Percentiles rank a stretch among this genome's conserved stretches.
Conservation (phyloP, 2,329 filamentous ascomycete species). For the Ceratocystis destructans region DNA sequence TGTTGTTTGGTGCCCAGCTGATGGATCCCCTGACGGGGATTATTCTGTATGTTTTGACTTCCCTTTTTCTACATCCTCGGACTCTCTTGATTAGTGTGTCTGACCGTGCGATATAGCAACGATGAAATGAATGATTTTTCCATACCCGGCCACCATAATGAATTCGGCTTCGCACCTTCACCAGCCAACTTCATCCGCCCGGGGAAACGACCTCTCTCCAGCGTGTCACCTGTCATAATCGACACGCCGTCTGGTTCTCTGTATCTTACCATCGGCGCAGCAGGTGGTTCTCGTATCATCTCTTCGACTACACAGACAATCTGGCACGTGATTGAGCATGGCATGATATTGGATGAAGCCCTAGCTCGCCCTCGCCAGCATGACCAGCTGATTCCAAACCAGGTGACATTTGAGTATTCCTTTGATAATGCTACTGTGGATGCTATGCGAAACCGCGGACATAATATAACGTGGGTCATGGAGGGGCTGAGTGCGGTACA, state of each 20-base stretch:
- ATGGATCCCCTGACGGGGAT: conserved; percentile 73
- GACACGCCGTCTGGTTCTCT: conserved; percentile 48
- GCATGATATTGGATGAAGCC: conserved; percentile 45
- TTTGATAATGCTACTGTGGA: conserved; percentile 53
- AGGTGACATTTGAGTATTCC: conserved; percentile 50
- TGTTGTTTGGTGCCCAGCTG: conserved; percentile 67
- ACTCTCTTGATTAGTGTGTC: conserved; percentile 19
- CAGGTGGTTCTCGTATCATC: conserved; percentile 73
- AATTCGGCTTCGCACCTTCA: conserved; percentile 72
- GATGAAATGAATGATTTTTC: conserved; percentile 70
- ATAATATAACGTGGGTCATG: conserved; percentile 57
- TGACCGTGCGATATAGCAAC: conserved; percentile 29
- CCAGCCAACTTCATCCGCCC: conserved; percentile 70
- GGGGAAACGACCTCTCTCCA: conserved; percentile 69
- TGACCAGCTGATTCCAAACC: conserved; percentile 67
- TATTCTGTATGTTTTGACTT: conserved; percentile 42
- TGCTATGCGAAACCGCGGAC: conserved; percentile 49
- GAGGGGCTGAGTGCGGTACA: conserved; percentile 57
- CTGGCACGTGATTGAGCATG: conserved; percentile 56
- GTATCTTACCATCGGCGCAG: conserved; percentile 57
- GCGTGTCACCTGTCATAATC: conserved; percentile 66
- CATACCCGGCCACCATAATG: conserved; percentile 62
- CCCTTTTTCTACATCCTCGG: background rate
- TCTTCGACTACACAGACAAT: conserved; percentile 63
- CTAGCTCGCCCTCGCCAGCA: conserved; percentile 57